These are phyloP conservation scores for Striga asiatica DNA, from an alignment of 257 asterid species.

Conservation along the genomic window DNA sequence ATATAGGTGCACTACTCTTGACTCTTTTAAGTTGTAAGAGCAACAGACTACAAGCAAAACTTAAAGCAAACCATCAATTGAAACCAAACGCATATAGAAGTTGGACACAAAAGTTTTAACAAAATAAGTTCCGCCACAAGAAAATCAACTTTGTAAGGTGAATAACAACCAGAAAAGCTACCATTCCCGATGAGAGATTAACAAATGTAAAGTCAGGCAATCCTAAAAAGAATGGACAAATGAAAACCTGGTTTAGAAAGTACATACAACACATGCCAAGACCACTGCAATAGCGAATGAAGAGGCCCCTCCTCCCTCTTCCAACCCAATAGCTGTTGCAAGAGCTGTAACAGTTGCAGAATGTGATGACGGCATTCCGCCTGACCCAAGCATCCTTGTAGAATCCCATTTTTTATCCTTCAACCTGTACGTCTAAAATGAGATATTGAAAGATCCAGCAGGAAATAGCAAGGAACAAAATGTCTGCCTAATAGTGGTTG, in stretches of 20 bases:
- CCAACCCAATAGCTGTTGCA: conserved; percentile 65
- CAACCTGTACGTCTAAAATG: conserved; percentile 65
- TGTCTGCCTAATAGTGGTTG: conserved; percentile 8
- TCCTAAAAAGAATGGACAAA: conserved; percentile 35
- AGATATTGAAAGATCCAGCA: conserved; percentile 36
- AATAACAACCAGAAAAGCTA: not conserved
- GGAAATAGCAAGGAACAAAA: conserved; percentile 18
- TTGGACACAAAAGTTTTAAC: not conserved
- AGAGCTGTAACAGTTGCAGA: conserved; percentile 88
- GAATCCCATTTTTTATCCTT: conserved; percentile 96
- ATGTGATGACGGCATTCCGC: conserved; percentile 99
- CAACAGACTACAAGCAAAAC: conserved; percentile 7
- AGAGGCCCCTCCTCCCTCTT: conserved; percentile 68
- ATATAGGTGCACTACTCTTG: not conserved
- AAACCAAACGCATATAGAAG: not conserved
- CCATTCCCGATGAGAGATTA: conserved; percentile 10
- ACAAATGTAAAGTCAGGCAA: conserved; percentile 22
- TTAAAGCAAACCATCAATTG: not conserved
- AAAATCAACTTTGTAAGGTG: not conserved
- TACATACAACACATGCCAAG: conserved; percentile 98
- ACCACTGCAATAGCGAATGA: conserved; percentile 80
- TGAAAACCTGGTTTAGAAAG: conserved; percentile 64
- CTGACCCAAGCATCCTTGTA: conserved; percentile 79
- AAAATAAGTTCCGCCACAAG: not conserved
- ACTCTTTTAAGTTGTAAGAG: not conserved